These are phyloP conservation scores for Candida tetrigidarum DNA, from an alignment of 1,139 yeast species.

Conservation along the genomic window DNA sequence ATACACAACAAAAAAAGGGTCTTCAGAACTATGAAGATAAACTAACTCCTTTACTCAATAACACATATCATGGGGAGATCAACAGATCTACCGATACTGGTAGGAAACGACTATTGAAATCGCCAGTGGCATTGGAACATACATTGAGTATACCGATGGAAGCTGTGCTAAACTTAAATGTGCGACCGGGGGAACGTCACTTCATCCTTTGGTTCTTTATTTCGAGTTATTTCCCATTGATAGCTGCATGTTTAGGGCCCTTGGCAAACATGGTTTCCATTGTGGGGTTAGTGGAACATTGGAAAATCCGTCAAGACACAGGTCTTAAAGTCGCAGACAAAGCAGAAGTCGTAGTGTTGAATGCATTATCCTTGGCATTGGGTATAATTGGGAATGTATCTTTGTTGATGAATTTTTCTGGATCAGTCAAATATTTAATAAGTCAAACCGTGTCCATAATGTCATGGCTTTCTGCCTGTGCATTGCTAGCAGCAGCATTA, in stretches of 20 bases:
- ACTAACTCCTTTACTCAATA: slow-evolving; percentile 19
- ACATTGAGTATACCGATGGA: slow-evolving; percentile 38
- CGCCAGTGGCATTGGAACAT: slow-evolving; percentile 27
- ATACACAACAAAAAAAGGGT: slow-evolving; percentile 5
- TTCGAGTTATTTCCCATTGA: slow-evolving; percentile 69
- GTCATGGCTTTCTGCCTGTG: slow-evolving; percentile 65
- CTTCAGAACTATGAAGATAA: slow-evolving; percentile 20
- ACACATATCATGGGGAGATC: slow-evolving; percentile 8
- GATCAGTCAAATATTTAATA: slow-evolving; percentile 54
- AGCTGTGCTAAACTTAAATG: slow-evolving; percentile 31
- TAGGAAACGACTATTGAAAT: not conserved
- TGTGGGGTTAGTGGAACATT: slow-evolving; percentile 70
- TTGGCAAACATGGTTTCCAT: slow-evolving; percentile 73
- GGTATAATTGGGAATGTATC: slow-evolving; percentile 72
- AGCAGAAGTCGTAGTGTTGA: slow-evolving; percentile 50
- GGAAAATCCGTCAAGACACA: slow-evolving; percentile 49
- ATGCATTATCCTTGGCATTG: slow-evolving; percentile 60
- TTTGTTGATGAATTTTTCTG: slow-evolving; percentile 67
- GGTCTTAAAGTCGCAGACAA: slow-evolving; percentile 37
- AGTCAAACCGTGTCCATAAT: slow-evolving; percentile 65
- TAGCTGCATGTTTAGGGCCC: slow-evolving; percentile 81
- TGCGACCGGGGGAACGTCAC: slow-evolving; percentile 50
- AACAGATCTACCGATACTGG: not conserved
- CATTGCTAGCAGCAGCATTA: slow-evolving; percentile 53
- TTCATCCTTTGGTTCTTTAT: slow-evolving; percentile 63